Conservation (phyloP, 495 filamentous ascomycete genomes). For the Cetradonia linearis region DNA sequence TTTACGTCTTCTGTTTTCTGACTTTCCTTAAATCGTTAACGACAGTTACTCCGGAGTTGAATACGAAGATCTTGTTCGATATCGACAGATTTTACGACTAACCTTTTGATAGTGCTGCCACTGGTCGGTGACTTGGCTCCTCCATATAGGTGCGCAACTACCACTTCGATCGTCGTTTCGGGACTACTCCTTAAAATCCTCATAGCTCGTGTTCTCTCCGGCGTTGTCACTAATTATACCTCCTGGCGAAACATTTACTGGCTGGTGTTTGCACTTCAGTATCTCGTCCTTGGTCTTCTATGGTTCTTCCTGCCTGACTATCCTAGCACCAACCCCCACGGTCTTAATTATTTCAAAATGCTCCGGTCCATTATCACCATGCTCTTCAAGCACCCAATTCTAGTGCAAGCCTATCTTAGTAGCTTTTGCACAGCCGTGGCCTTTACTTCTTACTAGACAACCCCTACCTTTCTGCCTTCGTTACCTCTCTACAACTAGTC, state of each 20-base stretch:
- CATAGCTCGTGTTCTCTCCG: conserved; percentile 65
- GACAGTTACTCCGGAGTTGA: conserved; percentile 58
- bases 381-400: conserved; percentile 50
- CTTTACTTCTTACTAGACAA: conserved; percentile 75
- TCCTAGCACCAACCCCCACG: conserved; percentile 56
- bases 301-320: conserved; percentile 76
- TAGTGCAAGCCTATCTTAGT: conserved; percentile 56
- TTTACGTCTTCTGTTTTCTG: conserved; percentile 53
- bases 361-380: conserved; percentile 53
- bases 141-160: conserved; percentile 52
- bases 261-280: conserved; percentile 65
- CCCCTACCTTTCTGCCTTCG: conserved; percentile 67
- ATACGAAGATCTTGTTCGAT: conserved; percentile 21
- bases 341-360: conserved; percentile 55
- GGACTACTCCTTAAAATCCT: conserved; percentile 71
- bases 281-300: conserved; percentile 52
- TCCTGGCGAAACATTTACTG: conserved; percentile 73
- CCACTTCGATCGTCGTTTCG: conserved; percentile 62
- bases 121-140: conserved; percentile 75
- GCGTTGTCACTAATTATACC: conserved; percentile 59
- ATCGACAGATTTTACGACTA: neutral
- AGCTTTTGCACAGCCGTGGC: conserved; percentile 45
- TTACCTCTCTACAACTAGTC: conserved; percentile 57
- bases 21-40: conserved; percentile 62
- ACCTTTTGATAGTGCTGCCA: conserved; percentile 55